Evolutionary conservation across 2,329 filamentous ascomycete genomes (phyloP), one percentile per base, ranked within the genome.

Genomic region (Macrophomina phaseolina): DNA sequence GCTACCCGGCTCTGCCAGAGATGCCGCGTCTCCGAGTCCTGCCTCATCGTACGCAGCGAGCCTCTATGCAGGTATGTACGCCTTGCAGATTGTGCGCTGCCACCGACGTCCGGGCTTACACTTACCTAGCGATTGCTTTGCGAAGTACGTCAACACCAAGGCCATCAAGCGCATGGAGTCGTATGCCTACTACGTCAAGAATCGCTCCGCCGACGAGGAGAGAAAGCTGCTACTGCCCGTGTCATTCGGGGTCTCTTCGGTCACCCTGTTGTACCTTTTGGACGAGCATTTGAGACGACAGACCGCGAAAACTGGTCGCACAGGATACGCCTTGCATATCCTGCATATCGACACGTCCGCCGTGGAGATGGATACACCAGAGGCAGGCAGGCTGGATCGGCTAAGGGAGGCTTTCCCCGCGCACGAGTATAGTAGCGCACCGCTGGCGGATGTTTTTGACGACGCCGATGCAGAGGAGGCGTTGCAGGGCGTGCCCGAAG

Each of bases 201-300:
- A 84, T 69, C 76, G 79, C 38, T 76, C 79, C 28, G 77, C 79
- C 66, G 79, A 80, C 51, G 74, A 80, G 62, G 80, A 80, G 66
- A 81, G 80, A 70, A 86, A 79, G 74, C 86, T 97, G 56, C 81
- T 97, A 18, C 81, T 97, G 23, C 92, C 93, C 5, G 81, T 97
- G 1, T 97, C 94, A 0, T 90, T 93, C 73, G 94, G 95, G 0
- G 82, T 91, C 1, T 95, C 91, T 1, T 98, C 94, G 0, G 85
- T 91, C 14, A 87, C 89, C 14, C 82, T 99, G 51, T 83, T 97
- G 36, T 87, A 94, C 72, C 84, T 97, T 28, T 82, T 98, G 64
- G 86, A 92, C 76, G 81, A 85, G 68, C 91, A 93, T 73, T 82
- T 91, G 53, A 82, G 86, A 70, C 85, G 84, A 64, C 90, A 94